Conservation (phyloP, 306 rosid genomes). For the Vigna mungo region DNA sequence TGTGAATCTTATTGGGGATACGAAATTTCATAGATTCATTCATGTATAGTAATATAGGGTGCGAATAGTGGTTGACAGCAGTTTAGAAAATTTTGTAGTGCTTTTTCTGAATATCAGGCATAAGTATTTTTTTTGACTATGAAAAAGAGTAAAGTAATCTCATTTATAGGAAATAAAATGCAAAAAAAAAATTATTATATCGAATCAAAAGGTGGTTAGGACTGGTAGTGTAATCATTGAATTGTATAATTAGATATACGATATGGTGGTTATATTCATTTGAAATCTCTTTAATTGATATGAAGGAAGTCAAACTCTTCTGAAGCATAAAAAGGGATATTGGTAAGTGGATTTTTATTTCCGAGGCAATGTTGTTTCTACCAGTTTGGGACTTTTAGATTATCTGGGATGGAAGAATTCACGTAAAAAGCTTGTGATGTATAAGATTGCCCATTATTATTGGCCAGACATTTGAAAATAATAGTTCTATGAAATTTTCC, state of each 20-base stretch:
- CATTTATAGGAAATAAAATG: constrained; percentile 1
- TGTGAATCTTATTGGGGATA: too few relatives aligned
- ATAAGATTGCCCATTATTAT: constrained; percentile 16
- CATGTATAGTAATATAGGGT: background rate
- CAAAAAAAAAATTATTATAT: background rate
- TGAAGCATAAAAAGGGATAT: constrained; percentile 7
- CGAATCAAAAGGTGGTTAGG: background rate
- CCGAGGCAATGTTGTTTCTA: background rate
- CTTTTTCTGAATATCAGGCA: background rate
- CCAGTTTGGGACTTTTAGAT: constrained; percentile 9
- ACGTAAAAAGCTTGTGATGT: constrained; percentile 12
- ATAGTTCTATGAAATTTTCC: constrained; percentile 24
- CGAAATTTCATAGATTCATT: too few relatives aligned
- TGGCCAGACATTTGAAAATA: background rate
- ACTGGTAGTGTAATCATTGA: background rate
- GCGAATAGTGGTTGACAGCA: background rate
- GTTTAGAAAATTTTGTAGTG: background rate
- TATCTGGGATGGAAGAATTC: constrained; percentile 15
- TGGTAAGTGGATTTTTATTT: constrained; percentile 15
- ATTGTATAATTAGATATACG: background rate
- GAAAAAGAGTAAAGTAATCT: background rate
- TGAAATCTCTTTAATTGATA: background rate
- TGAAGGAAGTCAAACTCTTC: background rate
- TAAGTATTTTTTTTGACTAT: background rate
- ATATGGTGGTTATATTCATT: background rate